Evolutionary conservation across 1,284 basidiomycete genomes (phyloP).

Genomic region (Apiotrichum montevideense): DNA sequence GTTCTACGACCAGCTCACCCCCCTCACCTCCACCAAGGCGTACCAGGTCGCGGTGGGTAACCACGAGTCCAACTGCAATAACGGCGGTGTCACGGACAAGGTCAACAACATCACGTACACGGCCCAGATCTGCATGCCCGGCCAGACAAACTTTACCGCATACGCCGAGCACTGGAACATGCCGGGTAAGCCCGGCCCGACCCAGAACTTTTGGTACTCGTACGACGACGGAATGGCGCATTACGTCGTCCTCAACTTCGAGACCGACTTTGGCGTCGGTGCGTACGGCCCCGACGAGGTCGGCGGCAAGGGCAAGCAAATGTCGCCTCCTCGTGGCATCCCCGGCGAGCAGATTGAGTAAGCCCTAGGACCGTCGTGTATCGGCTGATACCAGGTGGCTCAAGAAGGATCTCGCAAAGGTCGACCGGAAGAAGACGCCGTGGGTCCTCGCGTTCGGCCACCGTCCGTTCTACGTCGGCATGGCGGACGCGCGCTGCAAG

Average conservation of each 20-base stretch:
- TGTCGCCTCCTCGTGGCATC: conserved; percentile 17
- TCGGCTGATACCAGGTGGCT: conserved; percentile 13
- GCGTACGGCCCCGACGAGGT: conserved; percentile 22
- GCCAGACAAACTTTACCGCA: conserved; percentile 28
- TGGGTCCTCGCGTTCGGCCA: conserved; percentile 45
- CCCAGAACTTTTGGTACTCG: conserved; percentile 37
- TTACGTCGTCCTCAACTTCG: conserved; percentile 26
- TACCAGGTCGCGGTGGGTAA: conserved; percentile 34
- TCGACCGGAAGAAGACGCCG: conserved; percentile 43
- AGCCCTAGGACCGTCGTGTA: not conserved
- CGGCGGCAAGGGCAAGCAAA: conserved; percentile 21
- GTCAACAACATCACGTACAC: conserved; percentile 29
- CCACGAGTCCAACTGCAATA: conserved; percentile 29
- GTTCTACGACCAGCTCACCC: conserved; percentile 35
- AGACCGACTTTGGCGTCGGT: conserved; percentile 29
- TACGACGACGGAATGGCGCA: conserved; percentile 26
- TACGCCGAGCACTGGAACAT: conserved; percentile 34
- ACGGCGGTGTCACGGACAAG: conserved; percentile 21
- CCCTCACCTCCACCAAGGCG: conserved; percentile 23
- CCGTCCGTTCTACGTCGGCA: conserved; percentile 28
- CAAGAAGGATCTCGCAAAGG: conserved; percentile 34
- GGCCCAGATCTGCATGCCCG: conserved; percentile 22
- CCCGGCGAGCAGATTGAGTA: conserved; percentile 23
- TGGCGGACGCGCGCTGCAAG: conserved; percentile 17
- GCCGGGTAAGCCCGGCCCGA: conserved; percentile 21